These are phyloP conservation scores for Metarhizium anisopliae DNA, from an alignment of 2,329 filamentous ascomycete genomes.

Conservation along the genomic window DNA sequence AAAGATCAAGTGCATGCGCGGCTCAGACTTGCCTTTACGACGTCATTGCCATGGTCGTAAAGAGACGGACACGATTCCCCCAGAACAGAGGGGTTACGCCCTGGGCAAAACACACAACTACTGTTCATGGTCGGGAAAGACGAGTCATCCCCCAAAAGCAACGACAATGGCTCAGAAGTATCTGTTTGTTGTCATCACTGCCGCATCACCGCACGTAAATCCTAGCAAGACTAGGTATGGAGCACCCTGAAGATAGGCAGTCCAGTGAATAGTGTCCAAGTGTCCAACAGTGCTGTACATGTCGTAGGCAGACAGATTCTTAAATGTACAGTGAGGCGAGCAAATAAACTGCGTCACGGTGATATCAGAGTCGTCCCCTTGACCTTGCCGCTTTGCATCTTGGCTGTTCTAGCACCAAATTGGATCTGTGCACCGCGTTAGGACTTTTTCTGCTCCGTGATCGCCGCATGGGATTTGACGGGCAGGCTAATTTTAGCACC, in stretches of 20 bases:
- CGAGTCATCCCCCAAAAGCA: not conserved
- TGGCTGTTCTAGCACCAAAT: constrained; percentile 74
- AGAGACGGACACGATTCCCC: not conserved
- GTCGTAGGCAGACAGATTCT: not conserved
- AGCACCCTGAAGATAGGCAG: not conserved
- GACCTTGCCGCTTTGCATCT: constrained; percentile 63
- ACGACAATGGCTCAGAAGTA: constrained; percentile 57
- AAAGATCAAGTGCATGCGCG: not conserved
- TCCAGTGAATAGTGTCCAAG: not conserved
- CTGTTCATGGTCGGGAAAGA: not conserved
- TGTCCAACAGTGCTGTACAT: not conserved
- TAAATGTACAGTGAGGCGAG: not conserved
- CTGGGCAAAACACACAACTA: constrained; percentile 38
- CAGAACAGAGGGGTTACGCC: constrained; percentile 32
- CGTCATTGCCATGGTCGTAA: constrained; percentile 33
- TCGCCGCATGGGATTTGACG: not conserved
- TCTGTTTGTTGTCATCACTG: constrained; percentile 62
- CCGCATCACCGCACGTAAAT: constrained; percentile 19
- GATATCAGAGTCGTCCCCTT: constrained; percentile 58
- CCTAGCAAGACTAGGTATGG: not conserved
- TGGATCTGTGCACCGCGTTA: constrained; percentile 50
- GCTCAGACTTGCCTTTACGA: constrained; percentile 38
- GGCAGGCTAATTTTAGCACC: not conserved
- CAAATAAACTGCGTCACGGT: constrained; percentile 21
- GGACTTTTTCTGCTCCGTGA: not conserved